phyloP scores from a whole-genome alignment of 768 basidiomycete species.

The Nidula microcarpa region DNA sequence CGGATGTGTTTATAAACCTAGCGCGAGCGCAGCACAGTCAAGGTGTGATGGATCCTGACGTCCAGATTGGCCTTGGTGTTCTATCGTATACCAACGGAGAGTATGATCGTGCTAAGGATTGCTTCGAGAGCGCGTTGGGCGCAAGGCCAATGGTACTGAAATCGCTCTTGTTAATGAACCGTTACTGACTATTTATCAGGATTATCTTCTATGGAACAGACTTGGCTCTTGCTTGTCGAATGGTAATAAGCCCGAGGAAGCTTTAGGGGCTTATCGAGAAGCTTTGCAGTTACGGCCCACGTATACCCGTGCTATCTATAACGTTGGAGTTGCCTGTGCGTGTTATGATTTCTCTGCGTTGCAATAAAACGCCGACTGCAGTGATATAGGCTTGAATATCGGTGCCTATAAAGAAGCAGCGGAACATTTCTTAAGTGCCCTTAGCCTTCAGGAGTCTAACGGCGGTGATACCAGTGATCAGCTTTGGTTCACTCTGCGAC shows the following conservation, averaged over 20 bases:
- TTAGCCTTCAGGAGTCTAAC: slow-evolving; percentile 72
- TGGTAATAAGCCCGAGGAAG: slow-evolving; percentile 91
- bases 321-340: slow-evolving; percentile 96
- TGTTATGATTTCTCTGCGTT: slow-evolving; percentile 9
- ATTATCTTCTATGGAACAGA: slow-evolving; percentile 95
- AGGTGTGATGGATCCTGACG: slow-evolving; percentile 77
- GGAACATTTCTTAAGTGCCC: slow-evolving; percentile 88
- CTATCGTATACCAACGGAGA: slow-evolving; percentile 86
- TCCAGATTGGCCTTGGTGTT: slow-evolving; percentile 91
- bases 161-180: too few relatives aligned
- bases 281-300: slow-evolving; percentile 90
- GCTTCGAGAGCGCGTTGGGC: slow-evolving; percentile 85
- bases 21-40: slow-evolving; percentile 80
- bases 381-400: slow-evolving; percentile 79
- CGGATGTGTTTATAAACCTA: slow-evolving; percentile 77
- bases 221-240: slow-evolving; percentile 94
- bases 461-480: slow-evolving; percentile 75
- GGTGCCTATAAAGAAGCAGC: slow-evolving; percentile 94
- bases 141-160: slow-evolving; percentile 58
- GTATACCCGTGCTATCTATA: slow-evolving; percentile 96
- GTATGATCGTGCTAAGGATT: slow-evolving; percentile 89
- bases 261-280: slow-evolving; percentile 83
- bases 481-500: slow-evolving; percentile 86
- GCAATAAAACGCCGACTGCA: neutral
- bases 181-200: slow-evolving; percentile 31